phyloP scores from a whole-genome alignment of 1,284 basidiomycete species.

The Leccinum subrobustum region DNA sequence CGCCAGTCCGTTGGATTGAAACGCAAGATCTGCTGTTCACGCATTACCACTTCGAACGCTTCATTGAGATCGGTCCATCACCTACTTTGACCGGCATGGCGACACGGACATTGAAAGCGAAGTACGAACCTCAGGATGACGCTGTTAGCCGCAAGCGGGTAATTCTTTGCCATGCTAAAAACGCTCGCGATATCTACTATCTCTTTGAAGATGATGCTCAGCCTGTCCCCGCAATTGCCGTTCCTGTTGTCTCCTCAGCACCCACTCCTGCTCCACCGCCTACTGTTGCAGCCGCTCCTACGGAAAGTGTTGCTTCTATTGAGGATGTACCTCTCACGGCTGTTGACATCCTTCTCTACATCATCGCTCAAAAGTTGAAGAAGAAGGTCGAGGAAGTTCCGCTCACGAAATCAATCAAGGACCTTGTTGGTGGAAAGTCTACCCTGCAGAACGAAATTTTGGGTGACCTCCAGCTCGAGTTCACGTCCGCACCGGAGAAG shows the following conservation, averaged over 20 bases:
- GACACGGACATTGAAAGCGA: conserved; percentile 87
- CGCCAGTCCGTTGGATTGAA: conserved; percentile 98
- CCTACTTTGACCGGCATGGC: conserved; percentile 98
- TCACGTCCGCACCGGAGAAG: conserved; percentile 92
- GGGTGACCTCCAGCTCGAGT: conserved; percentile 90
- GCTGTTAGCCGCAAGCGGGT: conserved; percentile 78
- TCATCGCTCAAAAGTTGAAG: conserved; percentile 98
- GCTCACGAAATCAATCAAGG: conserved; percentile 95
- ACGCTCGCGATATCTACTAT: conserved; percentile 97
- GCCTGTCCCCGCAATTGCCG: conserved; percentile 47
- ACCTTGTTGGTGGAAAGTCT: conserved; percentile 97
- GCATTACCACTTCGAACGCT: conserved; percentile 87
- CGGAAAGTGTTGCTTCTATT: conserved; percentile 70
- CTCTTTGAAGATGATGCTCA: conserved; percentile 86
- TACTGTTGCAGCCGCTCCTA: conserved; percentile 45
- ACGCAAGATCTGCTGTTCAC: conserved; percentile 95
- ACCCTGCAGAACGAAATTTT: conserved; percentile 97
- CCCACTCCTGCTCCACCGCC: conserved; percentile 45
- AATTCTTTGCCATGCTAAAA: conserved; percentile 93
- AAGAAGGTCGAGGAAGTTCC: conserved; percentile 89
- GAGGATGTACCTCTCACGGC: conserved; percentile 93
- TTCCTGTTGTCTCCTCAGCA: conserved; percentile 44
- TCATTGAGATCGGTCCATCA: conserved; percentile 95
- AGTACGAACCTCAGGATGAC: conserved; percentile 91
- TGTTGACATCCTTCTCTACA: conserved; percentile 82